phyloP scores from a whole-genome alignment of 805 yeast genomes.

The Torulaspora delbrueckii region DNA sequence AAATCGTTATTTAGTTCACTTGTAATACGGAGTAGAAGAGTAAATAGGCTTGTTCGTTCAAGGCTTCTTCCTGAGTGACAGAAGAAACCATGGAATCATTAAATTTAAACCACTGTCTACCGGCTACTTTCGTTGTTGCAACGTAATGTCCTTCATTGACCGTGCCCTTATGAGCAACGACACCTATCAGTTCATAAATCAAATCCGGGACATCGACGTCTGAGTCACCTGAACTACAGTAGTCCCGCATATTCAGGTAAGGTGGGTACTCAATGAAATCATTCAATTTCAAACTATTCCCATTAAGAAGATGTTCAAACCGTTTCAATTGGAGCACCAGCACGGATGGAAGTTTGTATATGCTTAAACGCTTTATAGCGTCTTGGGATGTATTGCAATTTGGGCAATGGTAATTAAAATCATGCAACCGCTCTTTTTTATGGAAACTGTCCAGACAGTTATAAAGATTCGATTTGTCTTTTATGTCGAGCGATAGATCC shows the following conservation, averaged over 20 bases:
- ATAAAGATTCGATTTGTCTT: constrained; percentile 41
- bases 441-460: constrained; percentile 78
- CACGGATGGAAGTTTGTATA: constrained; percentile 69
- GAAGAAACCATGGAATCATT: constrained; percentile 81
- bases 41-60: constrained; percentile 71
- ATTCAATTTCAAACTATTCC: constrained; percentile 63
- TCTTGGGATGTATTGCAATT: constrained; percentile 56
- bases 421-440: constrained; percentile 61
- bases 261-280: constrained; percentile 68
- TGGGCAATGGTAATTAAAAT: constrained; percentile 65
- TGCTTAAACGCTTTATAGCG: constrained; percentile 67
- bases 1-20: constrained; percentile 17
- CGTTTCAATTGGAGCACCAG: constrained; percentile 80
- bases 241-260: constrained; percentile 65
- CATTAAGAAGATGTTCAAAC: constrained; percentile 40
- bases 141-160: constrained; percentile 95
- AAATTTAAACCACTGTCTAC: constrained; percentile 82
- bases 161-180: constrained; percentile 85
- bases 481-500: constrained; percentile 79
- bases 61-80: constrained; percentile 60
- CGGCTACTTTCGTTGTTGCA: constrained; percentile 65
- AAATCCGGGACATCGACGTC: constrained; percentile 33
- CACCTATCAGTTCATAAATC: constrained; percentile 79
- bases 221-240: constrained; percentile 31
- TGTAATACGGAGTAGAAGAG: constrained; percentile 54